Evolutionary conservation across 2,329 filamentous ascomycete genomes (phyloP).

Genomic region (Xylaria sp.): DNA sequence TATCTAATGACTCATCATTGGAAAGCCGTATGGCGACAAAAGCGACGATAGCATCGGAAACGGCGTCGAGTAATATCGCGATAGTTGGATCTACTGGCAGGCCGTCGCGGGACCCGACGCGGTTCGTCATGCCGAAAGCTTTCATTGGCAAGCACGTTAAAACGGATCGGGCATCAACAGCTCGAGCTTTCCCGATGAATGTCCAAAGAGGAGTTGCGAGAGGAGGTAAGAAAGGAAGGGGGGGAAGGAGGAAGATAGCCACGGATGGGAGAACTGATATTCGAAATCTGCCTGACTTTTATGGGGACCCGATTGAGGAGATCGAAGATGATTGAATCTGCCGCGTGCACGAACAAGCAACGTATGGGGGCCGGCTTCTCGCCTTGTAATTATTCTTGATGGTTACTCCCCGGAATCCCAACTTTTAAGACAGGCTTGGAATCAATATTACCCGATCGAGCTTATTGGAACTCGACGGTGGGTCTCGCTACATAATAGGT

Average conservation of each 20-base stretch:
- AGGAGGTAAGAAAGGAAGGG: not conserved
- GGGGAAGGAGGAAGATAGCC: constrained; percentile 27
- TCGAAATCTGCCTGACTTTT: constrained; percentile 38
- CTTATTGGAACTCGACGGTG: too few relatives aligned
- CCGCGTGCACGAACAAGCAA: not conserved
- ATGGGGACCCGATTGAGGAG: constrained; percentile 41
- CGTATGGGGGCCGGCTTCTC: not conserved
- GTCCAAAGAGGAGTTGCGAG: not conserved
- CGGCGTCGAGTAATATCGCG: constrained; percentile 26
- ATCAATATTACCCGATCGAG: too few relatives aligned
- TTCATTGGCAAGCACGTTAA: constrained; percentile 38
- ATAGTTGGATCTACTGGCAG: constrained; percentile 28
- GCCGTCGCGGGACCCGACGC: constrained; percentile 14
- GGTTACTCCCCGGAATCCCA: not conserved
- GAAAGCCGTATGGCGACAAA: constrained; percentile 32
- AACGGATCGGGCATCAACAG: not conserved
- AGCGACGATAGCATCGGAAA: constrained; percentile 27
- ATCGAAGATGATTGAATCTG: constrained; percentile 21
- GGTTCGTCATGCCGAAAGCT: constrained; percentile 35
- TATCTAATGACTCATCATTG: constrained; percentile 5
- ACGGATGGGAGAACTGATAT: constrained; percentile 39
- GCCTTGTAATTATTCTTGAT: not conserved
- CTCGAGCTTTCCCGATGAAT: not conserved
- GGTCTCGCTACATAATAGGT: too few relatives aligned
- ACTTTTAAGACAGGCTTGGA: too few relatives aligned